phyloP scores from a whole-genome alignment of 345 rosid species.

The Erysimum cheiranthoides region DNA sequence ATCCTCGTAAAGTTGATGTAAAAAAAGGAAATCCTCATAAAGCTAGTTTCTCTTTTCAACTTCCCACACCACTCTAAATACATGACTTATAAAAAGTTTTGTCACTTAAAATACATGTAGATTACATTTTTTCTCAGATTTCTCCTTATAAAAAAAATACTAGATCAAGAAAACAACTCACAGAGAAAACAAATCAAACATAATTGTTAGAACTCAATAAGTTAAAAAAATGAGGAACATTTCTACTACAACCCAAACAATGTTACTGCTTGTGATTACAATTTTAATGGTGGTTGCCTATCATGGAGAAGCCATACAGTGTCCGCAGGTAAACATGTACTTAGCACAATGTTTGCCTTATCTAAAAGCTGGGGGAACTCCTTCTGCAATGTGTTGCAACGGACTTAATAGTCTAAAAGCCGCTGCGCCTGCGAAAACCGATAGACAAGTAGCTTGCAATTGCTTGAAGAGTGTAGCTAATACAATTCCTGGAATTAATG shows the following conservation, averaged over 20 bases:
- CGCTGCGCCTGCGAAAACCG: constrained; percentile 34
- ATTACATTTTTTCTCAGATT: neutral
- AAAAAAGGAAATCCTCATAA: neutral
- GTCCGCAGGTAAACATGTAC: constrained; percentile 40
- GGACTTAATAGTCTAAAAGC: constrained; percentile 41
- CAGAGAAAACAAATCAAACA: constrained; percentile 5
- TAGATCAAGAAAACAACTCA: constrained; percentile 1
- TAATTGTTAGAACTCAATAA: neutral
- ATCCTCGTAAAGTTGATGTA: constrained; percentile 8
- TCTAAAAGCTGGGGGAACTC: constrained; percentile 36
- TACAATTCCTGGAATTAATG: constrained; percentile 35
- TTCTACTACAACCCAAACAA: neutral
- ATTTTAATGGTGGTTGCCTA: constrained; percentile 11
- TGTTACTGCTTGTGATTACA: constrained; percentile 20
- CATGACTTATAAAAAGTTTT: constrained; percentile 42
- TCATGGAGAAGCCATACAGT: constrained; percentile 39
- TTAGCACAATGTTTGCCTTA: constrained; percentile 44
- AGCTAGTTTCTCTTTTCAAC: constrained; percentile 1
- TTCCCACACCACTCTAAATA: constrained; percentile 37
- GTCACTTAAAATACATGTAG: constrained; percentile 40
- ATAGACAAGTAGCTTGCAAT: constrained; percentile 40
- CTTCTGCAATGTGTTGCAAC: constrained; percentile 32
- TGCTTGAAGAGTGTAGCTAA: constrained; percentile 44
- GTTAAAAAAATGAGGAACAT: constrained; percentile 28
- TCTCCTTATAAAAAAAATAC: constrained; percentile 6